Conservation (phyloP, 306 rosid genomes). For the Canavalia ensiformis region DNA sequence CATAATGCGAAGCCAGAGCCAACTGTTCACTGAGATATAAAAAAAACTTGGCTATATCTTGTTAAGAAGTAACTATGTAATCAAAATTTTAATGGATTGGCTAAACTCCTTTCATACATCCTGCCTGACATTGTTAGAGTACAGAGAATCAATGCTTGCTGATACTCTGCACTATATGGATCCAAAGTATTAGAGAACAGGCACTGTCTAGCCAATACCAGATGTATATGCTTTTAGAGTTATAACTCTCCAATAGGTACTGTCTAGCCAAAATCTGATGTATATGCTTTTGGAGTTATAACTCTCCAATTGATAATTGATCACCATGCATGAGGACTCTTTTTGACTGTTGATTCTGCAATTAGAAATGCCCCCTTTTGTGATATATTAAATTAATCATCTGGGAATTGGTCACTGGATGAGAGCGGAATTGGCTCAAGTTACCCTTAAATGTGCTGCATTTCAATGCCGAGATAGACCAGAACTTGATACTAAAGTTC, state of each 20-base stretch:
- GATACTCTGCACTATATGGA: slow-evolving; percentile 95
- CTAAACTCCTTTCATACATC: slow-evolving; percentile 74
- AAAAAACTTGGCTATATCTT: slow-evolving; percentile 83
- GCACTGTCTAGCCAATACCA: slow-evolving; percentile 90
- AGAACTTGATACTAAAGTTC: slow-evolving; percentile 87
- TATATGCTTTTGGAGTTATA: too few relatives aligned
- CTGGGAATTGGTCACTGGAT: slow-evolving; percentile 82
- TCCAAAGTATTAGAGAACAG: slow-evolving; percentile 97
- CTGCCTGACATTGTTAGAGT: slow-evolving; percentile 89
- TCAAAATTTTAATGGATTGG: slow-evolving; percentile 92
- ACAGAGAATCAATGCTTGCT: slow-evolving; percentile 82
- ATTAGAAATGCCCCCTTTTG: slow-evolving; percentile 61
- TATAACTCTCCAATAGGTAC: slow-evolving; percentile 53
- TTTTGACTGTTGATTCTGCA: slow-evolving; percentile 70
- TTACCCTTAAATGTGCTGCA: slow-evolving; percentile 74
- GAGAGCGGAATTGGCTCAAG: slow-evolving; percentile 72
- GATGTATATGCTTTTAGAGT: slow-evolving; percentile 90
- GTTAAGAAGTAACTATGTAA: slow-evolving; percentile 77
- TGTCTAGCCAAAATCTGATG: too few relatives aligned
- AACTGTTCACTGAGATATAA: slow-evolving; percentile 89
- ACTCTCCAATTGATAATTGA: slow-evolving; percentile 67
- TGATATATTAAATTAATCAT: slow-evolving; percentile 72
- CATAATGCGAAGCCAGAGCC: slow-evolving; percentile 92
- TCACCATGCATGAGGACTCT: slow-evolving; percentile 73
- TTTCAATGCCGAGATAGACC: slow-evolving; percentile 98